Percentiles rank a stretch among this genome's conserved stretches.
These are phyloP conservation scores for Monilinia aucupariae DNA, from an alignment of 2,329 filamentous ascomycete genomes.

Conservation along the genomic window DNA sequence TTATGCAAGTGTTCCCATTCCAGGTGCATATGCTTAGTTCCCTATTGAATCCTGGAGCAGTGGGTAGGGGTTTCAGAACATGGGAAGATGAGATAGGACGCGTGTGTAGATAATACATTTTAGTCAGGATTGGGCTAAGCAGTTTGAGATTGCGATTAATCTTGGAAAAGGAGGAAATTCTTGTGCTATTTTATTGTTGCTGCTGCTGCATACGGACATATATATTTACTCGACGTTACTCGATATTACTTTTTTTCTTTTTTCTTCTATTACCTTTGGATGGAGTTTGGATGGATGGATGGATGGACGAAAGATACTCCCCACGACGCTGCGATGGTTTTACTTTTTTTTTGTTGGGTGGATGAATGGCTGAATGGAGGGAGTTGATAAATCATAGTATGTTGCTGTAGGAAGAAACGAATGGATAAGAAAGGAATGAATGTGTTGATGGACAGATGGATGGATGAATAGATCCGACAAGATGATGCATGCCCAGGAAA, in stretches of 20 bases:
- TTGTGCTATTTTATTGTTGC: background rate
- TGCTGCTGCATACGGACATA: background rate
- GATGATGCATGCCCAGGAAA: background rate
- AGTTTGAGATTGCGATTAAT: background rate
- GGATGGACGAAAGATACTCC: background rate
- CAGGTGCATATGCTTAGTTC: slow-evolving; percentile 67
- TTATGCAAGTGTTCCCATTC: slow-evolving; percentile 84
- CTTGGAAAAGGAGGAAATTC: background rate
- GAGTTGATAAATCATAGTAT: background rate
- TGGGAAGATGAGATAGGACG: slow-evolving; percentile 20
- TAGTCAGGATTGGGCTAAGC: background rate
- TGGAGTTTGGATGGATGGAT: background rate
- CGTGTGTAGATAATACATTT: slow-evolving; percentile 3
- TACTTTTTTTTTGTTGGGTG: background rate
- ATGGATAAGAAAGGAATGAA: background rate
- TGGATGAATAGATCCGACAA: background rate
- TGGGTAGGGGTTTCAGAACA: slow-evolving; percentile 34
- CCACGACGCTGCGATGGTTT: background rate
- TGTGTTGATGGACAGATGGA: background rate
- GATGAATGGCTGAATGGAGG: background rate
- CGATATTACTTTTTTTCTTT: background rate
- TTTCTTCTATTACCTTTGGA: background rate
- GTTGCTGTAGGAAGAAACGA: background rate
- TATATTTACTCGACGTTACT: background rate
- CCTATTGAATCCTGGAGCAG: slow-evolving; percentile 39